Percentiles rank a stretch among this genome's conserved stretches.
Evolutionary conservation across 805 yeast genomes (phyloP).

Genomic region (Wickerhamiella occidentalis): DNA sequence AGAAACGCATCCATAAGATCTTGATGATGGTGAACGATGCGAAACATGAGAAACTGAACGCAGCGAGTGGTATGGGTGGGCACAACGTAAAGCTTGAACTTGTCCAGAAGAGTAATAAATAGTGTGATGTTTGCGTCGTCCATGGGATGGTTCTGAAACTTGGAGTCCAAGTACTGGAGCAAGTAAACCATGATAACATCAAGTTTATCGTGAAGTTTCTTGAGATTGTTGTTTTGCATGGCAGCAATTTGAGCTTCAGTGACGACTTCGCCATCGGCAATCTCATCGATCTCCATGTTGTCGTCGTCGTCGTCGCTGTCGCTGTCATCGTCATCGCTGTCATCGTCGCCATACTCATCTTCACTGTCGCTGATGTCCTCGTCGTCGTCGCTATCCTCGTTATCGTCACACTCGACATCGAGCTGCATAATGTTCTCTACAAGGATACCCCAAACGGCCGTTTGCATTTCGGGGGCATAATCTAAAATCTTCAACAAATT

Average conservation of each 20-base stretch:
- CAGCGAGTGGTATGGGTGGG: slow-evolving; percentile 89
- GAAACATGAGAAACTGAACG: slow-evolving; percentile 73
- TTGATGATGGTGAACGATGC: slow-evolving; percentile 65
- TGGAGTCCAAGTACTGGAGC: slow-evolving; percentile 37
- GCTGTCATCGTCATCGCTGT: slow-evolving; percentile 16
- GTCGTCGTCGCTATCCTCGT: slow-evolving; percentile 49
- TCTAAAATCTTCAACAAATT: slow-evolving; percentile 49
- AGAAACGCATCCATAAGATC: slow-evolving; percentile 77
- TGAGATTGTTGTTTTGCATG: slow-evolving; percentile 37
- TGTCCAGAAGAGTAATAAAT: slow-evolving; percentile 60
- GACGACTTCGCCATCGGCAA: slow-evolving; percentile 26
- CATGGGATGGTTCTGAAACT: slow-evolving; percentile 40
- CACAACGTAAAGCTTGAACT: slow-evolving; percentile 69
- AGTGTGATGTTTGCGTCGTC: slow-evolving; percentile 43
- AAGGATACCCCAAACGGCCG: slow-evolving; percentile 65
- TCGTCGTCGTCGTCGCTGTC: slow-evolving; percentile 28
- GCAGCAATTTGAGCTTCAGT: slow-evolving; percentile 28
- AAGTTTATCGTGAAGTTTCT: slow-evolving; percentile 50
- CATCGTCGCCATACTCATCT: slow-evolving; percentile 25
- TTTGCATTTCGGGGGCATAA: slow-evolving; percentile 67
- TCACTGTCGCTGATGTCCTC: slow-evolving; percentile 34
- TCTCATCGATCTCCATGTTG: slow-evolving; percentile 27
- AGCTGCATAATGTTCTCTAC: slow-evolving; percentile 71
- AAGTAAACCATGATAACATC: slow-evolving; percentile 56
- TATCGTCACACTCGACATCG: slow-evolving; percentile 87